phyloP scores from a whole-genome alignment of 257 asterid genomes.

The Cynanchum wilfordii region DNA sequence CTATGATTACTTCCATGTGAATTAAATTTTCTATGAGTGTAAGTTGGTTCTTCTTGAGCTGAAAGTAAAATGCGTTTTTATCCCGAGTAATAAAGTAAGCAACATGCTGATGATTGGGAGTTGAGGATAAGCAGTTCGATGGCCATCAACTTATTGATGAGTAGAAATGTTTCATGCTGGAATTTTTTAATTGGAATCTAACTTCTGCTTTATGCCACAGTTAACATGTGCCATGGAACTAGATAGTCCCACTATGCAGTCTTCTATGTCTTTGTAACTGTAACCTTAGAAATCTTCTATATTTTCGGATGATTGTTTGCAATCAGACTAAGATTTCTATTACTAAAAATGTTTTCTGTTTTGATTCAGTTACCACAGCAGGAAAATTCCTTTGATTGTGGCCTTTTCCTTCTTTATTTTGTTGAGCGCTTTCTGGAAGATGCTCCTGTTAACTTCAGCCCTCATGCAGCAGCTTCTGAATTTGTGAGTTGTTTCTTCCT shows the following conservation, averaged over 20 bases:
- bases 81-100: background rate
- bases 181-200: background rate
- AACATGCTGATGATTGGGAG: background rate
- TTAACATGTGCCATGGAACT: background rate
- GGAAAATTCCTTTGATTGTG: slow-evolving; percentile 82
- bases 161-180: background rate
- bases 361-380: slow-evolving; percentile 83
- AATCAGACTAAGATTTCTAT: background rate
- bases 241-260: background rate
- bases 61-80: background rate
- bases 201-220: background rate
- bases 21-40: background rate
- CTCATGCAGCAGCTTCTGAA: slow-evolving; percentile 25
- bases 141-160: background rate
- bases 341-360: slow-evolving; percentile 14
- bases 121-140: background rate
- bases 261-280: background rate
- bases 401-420: slow-evolving; percentile 86
- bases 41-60: background rate
- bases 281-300: background rate
- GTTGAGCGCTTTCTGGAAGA: slow-evolving; percentile 72
- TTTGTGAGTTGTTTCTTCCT: slow-evolving; percentile 46
- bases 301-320: background rate
- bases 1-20: background rate
- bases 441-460: slow-evolving; percentile 36